Conservation (phyloP, 352 stramenopile genomes). For the Phytopythium kandeliae region DNA sequence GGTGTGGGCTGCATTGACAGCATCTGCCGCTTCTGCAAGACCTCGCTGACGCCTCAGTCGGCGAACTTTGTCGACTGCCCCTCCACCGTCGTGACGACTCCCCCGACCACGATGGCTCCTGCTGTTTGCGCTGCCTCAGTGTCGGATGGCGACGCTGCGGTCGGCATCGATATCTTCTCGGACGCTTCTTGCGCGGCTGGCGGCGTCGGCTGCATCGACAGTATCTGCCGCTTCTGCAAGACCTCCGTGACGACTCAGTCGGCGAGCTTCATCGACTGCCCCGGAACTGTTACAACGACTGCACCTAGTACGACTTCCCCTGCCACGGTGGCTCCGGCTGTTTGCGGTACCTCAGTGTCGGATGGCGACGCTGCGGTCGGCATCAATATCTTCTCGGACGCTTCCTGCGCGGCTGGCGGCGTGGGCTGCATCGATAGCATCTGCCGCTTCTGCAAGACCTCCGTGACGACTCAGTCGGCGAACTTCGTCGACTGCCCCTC, state of each 20-base stretch:
- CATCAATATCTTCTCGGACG: constrained; percentile 24
- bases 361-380: constrained; percentile 12
- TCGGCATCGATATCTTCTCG: constrained; percentile 11
- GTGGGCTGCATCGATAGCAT: constrained; percentile 27
- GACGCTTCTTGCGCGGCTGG: constrained; percentile 8
- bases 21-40: constrained; percentile 32
- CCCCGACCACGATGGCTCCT: too few relatives aligned
- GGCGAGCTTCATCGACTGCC: constrained; percentile 4
- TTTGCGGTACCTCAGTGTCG: constrained; percentile 3
- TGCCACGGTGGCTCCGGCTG: neutral
- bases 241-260: constrained; percentile 5
- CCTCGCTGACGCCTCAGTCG: constrained; percentile 14
- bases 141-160: constrained; percentile 17
- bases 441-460: constrained; percentile 29
- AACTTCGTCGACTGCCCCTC: constrained; percentile 5
- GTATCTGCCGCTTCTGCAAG: constrained; percentile 13
- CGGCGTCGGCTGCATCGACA: constrained; percentile 10
- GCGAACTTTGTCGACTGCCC: constrained; percentile 10
- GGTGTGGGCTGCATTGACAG: constrained; percentile 29
- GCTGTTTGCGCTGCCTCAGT: too few relatives aligned
- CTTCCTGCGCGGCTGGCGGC: constrained; percentile 18
- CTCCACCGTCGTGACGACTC: too few relatives aligned
- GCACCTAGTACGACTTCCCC: neutral
- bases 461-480: constrained; percentile 14
- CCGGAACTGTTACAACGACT: neutral